Evolutionary conservation across 2,329 filamentous ascomycete species (phyloP), one percentile per base, ranked within the genome.

Genomic region (Neoarthrinium moseri): DNA sequence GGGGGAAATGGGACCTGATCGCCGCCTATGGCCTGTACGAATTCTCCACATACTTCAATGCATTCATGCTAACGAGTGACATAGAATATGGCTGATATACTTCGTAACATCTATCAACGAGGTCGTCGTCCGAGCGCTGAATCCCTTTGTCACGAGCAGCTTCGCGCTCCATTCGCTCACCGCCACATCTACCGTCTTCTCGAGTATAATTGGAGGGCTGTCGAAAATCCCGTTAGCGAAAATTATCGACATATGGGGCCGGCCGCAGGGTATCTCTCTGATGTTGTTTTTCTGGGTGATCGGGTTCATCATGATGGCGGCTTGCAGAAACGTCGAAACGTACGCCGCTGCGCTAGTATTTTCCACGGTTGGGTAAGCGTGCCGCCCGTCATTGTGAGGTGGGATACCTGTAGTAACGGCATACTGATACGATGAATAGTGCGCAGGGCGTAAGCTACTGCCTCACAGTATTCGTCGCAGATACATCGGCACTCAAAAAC

Each of bases 301-400:
- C 37, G 73, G 72, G n/a, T 72, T 86, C 45, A 71, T 84, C 49
- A 77, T 89, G 65, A 86, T 87, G 71, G 86, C 86, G 10, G 73
- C 72, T 1, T 86, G 78, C 61, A 69, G 73, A 2, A 78, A 78
- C 47, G 73, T 86, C 10, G 64, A 78, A 50, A 80, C 75, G 0
- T 87, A 83, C 59, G 78, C 79, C 33, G 83, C 83, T 2, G 82
- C 79, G 2, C 74, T 82, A 53, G 81, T 87, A 1, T 83, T 89
- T 51, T 87, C 85, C 34, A 12, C 23, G 30, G 27, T 53, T 13
- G 68, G 67, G n/a, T 60, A 30, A 45, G 21, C 12, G n/a, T 38
- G 17, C 22, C n/a, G 8, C 11, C 8, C n/a, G 13, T 21, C 5
- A 27, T 26, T 24, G n/a, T 24, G 20, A 15, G 8, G 12, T 39